A percentile compares a stretch with the other conserved stretches of the same genome.
Evolutionary conservation across 1,139 yeast species (phyloP).

Genomic region (Yamadazyma mexicana): DNA sequence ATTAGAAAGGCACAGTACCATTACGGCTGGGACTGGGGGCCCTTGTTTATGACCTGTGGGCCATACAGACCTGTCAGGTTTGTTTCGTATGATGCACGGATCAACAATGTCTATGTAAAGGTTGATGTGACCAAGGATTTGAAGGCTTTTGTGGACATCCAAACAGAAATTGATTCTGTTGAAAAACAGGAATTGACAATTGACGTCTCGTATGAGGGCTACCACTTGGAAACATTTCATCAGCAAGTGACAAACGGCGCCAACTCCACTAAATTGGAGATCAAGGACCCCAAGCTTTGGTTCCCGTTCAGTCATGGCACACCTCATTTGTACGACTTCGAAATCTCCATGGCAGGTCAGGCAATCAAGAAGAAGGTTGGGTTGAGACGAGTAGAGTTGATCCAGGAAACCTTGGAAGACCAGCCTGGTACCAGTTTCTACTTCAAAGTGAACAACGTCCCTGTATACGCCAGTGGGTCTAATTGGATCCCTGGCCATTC

Average conservation of each 20-base stretch:
- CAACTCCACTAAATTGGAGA: conserved; percentile 8
- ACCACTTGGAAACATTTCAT: conserved; percentile 3
- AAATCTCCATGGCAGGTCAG: conserved; percentile 13
- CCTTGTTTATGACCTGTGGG: conserved; percentile 46
- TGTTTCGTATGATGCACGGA: conserved; percentile 20
- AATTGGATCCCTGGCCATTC: conserved; percentile 53
- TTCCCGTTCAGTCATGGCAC: conserved; percentile 40
- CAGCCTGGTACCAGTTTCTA: conserved; percentile 39
- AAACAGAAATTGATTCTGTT: conserved; percentile 11
- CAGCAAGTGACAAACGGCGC: conserved; percentile 5
- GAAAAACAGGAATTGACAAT: not conserved
- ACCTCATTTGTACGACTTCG: conserved; percentile 31
- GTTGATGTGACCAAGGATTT: conserved; percentile 20
- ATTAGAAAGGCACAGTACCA: conserved; percentile 56
- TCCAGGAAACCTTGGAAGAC: conserved; percentile 31
- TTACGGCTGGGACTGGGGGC: conserved; percentile 65
- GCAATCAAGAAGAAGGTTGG: conserved; percentile 25
- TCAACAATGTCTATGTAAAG: conserved; percentile 22
- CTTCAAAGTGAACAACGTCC: conserved; percentile 38
- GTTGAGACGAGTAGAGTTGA: conserved; percentile 36
- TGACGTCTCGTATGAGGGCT: conserved; percentile 1
- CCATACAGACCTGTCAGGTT: conserved; percentile 43
- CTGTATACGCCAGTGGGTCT: conserved; percentile 40
- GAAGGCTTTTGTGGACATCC: conserved; percentile 14
- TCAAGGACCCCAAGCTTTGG: conserved; percentile 36